Evolutionary conservation across 371 early-diverging fungal genomes (phyloP).

Genomic region (Homolaphlyctis polyrhiza): DNA sequence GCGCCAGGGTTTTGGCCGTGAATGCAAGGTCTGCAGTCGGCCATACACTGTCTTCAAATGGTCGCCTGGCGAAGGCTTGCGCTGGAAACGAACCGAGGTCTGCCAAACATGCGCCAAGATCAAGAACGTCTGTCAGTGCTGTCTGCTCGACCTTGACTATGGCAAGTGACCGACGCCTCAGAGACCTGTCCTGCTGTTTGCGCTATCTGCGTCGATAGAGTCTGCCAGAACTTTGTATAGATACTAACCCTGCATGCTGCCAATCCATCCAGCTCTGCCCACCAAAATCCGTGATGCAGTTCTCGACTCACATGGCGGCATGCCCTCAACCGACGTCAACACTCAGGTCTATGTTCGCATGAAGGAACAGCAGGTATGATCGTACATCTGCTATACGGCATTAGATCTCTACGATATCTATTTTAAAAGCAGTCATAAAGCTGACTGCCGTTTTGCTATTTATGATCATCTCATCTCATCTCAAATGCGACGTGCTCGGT

Average conservation of each 20-base stretch:
- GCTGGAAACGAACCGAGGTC: constrained; percentile 95
- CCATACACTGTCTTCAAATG: constrained; percentile 97
- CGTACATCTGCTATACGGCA: neutral
- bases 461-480: neutral
- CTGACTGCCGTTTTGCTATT: neutral
- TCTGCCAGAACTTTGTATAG: neutral
- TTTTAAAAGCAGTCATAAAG: neutral
- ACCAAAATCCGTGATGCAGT: neutral
- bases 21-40: constrained; percentile 91
- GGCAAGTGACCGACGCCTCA: constrained; percentile 36
- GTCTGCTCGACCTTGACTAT: constrained; percentile 91
- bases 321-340: constrained; percentile 2
- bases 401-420: neutral
- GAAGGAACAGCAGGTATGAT: neutral
- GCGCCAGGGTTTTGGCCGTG: constrained; percentile 75
- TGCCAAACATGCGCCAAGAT: constrained; percentile 95
- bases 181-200: neutral
- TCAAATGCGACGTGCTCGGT: neutral
- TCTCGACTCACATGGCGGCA: neutral
- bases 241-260: neutral
- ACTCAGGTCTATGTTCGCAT: neutral
- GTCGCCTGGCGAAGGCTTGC: constrained; percentile 91
- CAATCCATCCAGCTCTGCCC: neutral
- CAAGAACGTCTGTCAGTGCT: constrained; percentile 97
- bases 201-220: neutral